Conservation (phyloP, 768 basidiomycete species). For the Lentinula sp. region DNA sequence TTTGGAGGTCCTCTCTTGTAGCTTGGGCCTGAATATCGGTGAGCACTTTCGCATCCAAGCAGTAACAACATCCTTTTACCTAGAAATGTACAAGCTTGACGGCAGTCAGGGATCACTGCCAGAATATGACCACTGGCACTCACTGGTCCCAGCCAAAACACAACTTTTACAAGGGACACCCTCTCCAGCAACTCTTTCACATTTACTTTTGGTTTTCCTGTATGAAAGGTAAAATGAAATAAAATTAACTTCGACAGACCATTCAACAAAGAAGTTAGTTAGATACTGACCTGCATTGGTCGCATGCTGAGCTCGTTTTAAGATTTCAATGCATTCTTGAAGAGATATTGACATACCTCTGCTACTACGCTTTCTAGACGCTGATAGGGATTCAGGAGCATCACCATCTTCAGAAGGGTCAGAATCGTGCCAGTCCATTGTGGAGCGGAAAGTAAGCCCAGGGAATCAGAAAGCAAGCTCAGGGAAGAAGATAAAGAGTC, state of each 20-base stretch:
- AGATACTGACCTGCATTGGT: constrained; percentile 49
- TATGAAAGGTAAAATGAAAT: not conserved
- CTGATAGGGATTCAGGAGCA: constrained; percentile 32
- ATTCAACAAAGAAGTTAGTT: not conserved
- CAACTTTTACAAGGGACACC: constrained; percentile 58
- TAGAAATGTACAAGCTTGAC: constrained; percentile 59
- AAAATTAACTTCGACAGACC: not conserved
- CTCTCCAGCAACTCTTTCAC: constrained; percentile 50
- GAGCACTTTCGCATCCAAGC: not conserved
- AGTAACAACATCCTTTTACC: constrained; percentile 26
- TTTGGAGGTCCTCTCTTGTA: constrained; percentile 83
- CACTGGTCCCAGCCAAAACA: constrained; percentile 48
- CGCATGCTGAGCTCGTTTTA: constrained; percentile 51
- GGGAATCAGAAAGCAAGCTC: not conserved
- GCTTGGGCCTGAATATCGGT: constrained; percentile 49
- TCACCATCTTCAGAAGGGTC: constrained; percentile 56
- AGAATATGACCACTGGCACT: constrained; percentile 12
- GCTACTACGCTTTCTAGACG: constrained; percentile 56
- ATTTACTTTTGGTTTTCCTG: constrained; percentile 82
- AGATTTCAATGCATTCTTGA: constrained; percentile 3
- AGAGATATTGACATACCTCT: constrained; percentile 24
- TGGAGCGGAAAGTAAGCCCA: not conserved
- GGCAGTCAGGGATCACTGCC: not conserved
- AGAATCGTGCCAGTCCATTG: constrained; percentile 55
- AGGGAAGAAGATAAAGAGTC: constrained; percentile 16